Evolutionary conservation across 805 yeast species (phyloP).

Genomic region (Danielozyma ontarioensis): DNA sequence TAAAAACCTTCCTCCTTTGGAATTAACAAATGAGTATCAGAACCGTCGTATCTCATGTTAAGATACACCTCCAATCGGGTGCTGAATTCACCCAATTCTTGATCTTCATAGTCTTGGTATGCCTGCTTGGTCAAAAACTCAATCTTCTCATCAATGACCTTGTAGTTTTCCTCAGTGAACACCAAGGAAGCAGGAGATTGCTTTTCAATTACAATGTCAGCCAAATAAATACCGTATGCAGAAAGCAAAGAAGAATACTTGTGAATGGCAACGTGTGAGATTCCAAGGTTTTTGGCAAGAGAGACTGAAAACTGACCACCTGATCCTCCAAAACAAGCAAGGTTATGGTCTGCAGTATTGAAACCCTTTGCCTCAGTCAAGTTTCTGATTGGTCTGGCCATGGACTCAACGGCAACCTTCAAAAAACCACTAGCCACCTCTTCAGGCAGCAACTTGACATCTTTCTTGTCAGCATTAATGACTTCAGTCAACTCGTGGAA

Average conservation of each 20-base stretch:
- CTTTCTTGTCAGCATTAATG: conserved; percentile 4
- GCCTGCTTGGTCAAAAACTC: conserved; percentile 41
- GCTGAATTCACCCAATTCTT: conserved; percentile 42
- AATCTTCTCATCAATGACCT: conserved; percentile 41
- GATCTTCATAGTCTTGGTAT: conserved; percentile 30
- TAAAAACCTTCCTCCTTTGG: conserved; percentile 18
- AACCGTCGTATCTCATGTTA: conserved; percentile 79
- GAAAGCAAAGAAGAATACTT: conserved; percentile 30
- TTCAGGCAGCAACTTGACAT: conserved; percentile 16
- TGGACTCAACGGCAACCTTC: conserved; percentile 35
- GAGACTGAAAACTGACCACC: conserved; percentile 30
- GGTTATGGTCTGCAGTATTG: conserved; percentile 24
- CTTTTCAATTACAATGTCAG: conserved; percentile 32
- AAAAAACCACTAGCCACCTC: conserved; percentile 31
- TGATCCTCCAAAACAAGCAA: conserved; percentile 35
- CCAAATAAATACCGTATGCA: conserved; percentile 30
- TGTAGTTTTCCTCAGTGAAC: conserved; percentile 20
- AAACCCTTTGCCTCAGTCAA: conserved; percentile 56
- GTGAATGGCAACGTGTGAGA: conserved; percentile 26
- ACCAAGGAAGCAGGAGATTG: conserved; percentile 30
- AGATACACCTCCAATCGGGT: conserved; percentile 59
- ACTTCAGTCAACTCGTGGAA: conserved; percentile 1
- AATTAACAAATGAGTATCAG: conserved; percentile 87
- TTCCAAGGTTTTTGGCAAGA: conserved; percentile 24
- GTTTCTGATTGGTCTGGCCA: conserved; percentile 87